These are phyloP conservation scores for Tetrahymena malaccensis DNA, from an alignment of 73 alveolate genomes.

Conservation along the genomic window DNA sequence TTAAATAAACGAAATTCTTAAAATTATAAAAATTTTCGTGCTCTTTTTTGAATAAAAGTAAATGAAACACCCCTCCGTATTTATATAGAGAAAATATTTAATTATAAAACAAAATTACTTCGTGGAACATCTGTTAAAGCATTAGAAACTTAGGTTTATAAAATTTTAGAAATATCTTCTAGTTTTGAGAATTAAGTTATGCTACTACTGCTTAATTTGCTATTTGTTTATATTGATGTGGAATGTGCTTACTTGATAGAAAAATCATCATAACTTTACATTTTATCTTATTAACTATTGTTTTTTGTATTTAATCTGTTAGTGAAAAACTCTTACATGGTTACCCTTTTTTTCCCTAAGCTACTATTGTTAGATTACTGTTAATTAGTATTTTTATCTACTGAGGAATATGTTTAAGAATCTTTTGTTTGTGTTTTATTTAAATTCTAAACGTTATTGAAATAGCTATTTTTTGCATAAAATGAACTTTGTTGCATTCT, in stretches of 20 bases:
- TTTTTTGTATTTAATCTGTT: not conserved
- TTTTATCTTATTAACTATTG: not conserved
- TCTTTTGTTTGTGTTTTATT: not conserved
- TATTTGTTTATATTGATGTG: not conserved
- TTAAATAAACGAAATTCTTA: too few relatives aligned
- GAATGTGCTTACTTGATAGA: not conserved
- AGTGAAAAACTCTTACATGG: not conserved
- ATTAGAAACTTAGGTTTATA: not conserved
- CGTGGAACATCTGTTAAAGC: not conserved
- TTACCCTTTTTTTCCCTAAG: not conserved
- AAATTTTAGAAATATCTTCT: not conserved
- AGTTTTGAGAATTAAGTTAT: not conserved
- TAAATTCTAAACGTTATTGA: not conserved
- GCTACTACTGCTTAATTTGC: not conserved
- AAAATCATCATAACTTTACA: not conserved
- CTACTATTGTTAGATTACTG: not conserved
- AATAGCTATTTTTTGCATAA: not conserved
- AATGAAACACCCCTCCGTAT: too few relatives aligned
- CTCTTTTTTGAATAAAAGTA: too few relatives aligned
- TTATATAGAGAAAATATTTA: too few relatives aligned
- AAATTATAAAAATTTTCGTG: too few relatives aligned
- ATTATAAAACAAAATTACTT: not conserved
- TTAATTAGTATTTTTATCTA: not conserved
- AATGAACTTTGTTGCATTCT: not conserved
- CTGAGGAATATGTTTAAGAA: not conserved